Evolutionary conservation across 768 basidiomycete genomes (phyloP), one percentile per base, ranked within the genome.

Genomic region (Tubosaeta brunneosetosa): DNA sequence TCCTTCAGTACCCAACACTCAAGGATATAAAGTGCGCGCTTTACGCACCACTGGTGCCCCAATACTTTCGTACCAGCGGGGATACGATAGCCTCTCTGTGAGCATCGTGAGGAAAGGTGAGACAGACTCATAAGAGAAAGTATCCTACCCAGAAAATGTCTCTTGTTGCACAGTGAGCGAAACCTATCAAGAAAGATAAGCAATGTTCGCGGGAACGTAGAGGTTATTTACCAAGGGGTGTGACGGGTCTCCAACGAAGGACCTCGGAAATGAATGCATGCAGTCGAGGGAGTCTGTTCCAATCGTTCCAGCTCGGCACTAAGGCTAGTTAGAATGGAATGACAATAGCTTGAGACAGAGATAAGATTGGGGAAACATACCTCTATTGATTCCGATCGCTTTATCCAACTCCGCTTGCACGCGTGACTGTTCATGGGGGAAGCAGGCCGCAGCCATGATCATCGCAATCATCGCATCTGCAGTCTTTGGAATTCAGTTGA

Each of bases 101-200:
- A 37, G 19, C 3, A 12, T 6, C 4, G 10, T 34, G 6, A 42
- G 9, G 0, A 4, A 29, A 32, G 11, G 26, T 27, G 3, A 17
- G 75, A 73, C 72, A 77, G 14, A 5, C 22, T 25, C 75, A 0
- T 14, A 19, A 17, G 25, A 25, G 11, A 11, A 41, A n/a, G 29
- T 29, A 29, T 2, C 49, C 3, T 27, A 82, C 82, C 79, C 81
- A 88, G 22, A 80, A 62, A 29, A 88, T 76, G 50, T 86, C 84
- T 48, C 75, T 77, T 0, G 82, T 86, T 0, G 83, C 77, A 41
- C 77, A 77, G 57, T 87, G 86, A 0, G 81, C 70, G 49, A 85
- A 78, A 0, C 85, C 62, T 66, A 14, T 16, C 2, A 16, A 27
- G 33, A 6, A 0, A 4, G 22, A 22, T 22, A 22, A 22, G 22